These are phyloP conservation scores for Kregervanrija delftensis DNA, from an alignment of 805 yeast genomes.

Conservation along the genomic window DNA sequence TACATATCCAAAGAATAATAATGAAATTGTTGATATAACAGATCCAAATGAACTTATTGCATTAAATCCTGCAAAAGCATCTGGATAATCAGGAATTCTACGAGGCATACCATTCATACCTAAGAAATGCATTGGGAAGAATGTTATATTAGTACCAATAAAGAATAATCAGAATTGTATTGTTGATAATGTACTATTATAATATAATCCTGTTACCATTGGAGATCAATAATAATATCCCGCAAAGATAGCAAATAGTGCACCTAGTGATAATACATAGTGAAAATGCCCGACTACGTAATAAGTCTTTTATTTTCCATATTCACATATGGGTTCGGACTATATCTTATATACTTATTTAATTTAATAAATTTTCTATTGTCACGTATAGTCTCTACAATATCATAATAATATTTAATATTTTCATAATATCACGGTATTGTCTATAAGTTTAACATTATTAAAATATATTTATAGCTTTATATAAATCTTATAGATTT, in stretches of 20 bases:
- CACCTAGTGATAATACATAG: slow-evolving; percentile 14
- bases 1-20: too few relatives aligned
- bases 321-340: neutral
- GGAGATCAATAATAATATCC: slow-evolving; percentile 13
- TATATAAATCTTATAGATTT: neutral
- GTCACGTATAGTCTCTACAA: slow-evolving; percentile 2
- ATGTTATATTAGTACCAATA: too few relatives aligned
- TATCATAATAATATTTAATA: neutral
- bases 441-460: neutral
- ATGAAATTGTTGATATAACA: too few relatives aligned
- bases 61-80: too few relatives aligned
- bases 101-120: too few relatives aligned
- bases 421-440: slow-evolving; percentile 2
- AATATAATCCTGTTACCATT: too few relatives aligned
- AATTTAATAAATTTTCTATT: neutral
- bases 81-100: too few relatives aligned
- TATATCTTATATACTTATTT: slow-evolving; percentile 2
- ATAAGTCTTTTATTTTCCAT: too few relatives aligned
- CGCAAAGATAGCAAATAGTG: slow-evolving; percentile 11
- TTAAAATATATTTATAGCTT: neutral
- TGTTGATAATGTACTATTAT: too few relatives aligned
- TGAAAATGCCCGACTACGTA: slow-evolving; percentile 10
- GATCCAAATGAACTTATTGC: too few relatives aligned
- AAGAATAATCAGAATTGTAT: too few relatives aligned
- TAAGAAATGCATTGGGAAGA: too few relatives aligned